A percentile compares a stretch with the other conserved stretches of the same genome.
These are phyloP conservation scores for Priceomyces medius DNA, from an alignment of 805 yeast species.

Conservation along the genomic window DNA sequence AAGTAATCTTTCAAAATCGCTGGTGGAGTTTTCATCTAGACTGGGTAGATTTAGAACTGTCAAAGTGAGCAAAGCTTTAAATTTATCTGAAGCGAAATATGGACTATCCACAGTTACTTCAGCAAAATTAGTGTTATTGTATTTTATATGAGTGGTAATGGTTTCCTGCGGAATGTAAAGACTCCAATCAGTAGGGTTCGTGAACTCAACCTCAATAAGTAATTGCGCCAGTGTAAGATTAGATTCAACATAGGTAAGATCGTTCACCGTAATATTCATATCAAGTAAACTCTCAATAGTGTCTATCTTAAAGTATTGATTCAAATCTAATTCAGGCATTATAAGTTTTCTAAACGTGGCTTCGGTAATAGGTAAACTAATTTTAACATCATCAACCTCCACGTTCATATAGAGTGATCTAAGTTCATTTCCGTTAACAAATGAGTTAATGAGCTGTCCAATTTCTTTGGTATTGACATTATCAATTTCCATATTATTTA, in stretches of 20 bases:
- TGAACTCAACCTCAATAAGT: conserved; percentile 26
- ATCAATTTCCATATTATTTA: conserved; percentile 12
- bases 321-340: background rate
- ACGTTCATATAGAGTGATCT: conserved; percentile 10
- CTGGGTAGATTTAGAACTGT: background rate
- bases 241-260: conserved; percentile 27
- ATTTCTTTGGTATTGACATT: conserved; percentile 10
- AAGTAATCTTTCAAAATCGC: conserved; percentile 29
- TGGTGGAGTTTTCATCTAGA: background rate
- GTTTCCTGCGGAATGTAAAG: conserved; percentile 21
- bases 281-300: background rate
- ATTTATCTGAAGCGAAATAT: conserved; percentile 9
- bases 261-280: conserved; percentile 14
- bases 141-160: conserved; percentile 25
- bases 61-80: background rate
- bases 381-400: conserved; percentile 12
- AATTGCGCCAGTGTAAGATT: conserved; percentile 20
- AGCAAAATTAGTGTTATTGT: conserved; percentile 37
- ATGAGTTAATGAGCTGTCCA: conserved; percentile 15
- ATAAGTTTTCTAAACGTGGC: conserved; percentile 4
- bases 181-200: conserved; percentile 31
- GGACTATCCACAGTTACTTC: conserved; percentile 21
- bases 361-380: conserved; percentile 11
- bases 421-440: conserved; percentile 7
- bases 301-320: no score